phyloP scores from a whole-genome alignment of 2,329 filamentous ascomycete genomes.

The Endoconidiophora laricicola region DNA sequence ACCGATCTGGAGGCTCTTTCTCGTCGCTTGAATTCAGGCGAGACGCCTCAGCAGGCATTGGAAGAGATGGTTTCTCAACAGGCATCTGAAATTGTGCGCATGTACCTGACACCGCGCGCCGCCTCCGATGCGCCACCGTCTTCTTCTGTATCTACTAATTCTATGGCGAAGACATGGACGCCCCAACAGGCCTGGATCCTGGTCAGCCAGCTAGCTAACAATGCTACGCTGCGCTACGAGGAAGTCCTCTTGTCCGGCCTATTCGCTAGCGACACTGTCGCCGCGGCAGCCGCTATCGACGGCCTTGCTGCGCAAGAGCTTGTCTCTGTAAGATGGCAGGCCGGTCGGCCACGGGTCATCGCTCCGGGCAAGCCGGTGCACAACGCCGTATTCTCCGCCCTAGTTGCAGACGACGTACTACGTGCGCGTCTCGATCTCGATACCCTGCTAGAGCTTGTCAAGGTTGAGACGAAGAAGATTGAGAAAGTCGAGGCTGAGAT shows the following conservation, averaged over 20 bases:
- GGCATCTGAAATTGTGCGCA: slow-evolving; percentile 79
- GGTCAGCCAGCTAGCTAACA: slow-evolving; percentile 58
- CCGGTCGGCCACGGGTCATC: slow-evolving; percentile 64
- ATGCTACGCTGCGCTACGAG: slow-evolving; percentile 62
- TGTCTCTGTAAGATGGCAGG: slow-evolving; percentile 54
- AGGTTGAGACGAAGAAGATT: slow-evolving; percentile 56
- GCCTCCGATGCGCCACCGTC: slow-evolving; percentile 15
- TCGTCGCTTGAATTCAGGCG: slow-evolving; percentile 74
- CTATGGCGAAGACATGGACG: slow-evolving; percentile 42
- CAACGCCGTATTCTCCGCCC: slow-evolving; percentile 58
- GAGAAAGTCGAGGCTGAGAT: slow-evolving; percentile 69
- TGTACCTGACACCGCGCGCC: slow-evolving; percentile 49
- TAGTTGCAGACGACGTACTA: slow-evolving; percentile 57
- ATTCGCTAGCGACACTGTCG: slow-evolving; percentile 40
- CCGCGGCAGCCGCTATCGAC: slow-evolving; percentile 44
- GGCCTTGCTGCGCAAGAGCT: slow-evolving; percentile 73
- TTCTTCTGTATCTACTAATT: not conserved
- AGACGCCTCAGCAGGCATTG: slow-evolving; percentile 65
- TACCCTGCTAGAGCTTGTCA: slow-evolving; percentile 50
- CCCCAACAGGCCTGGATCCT: slow-evolving; percentile 81
- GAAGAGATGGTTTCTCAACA: slow-evolving; percentile 78
- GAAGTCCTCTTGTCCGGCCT: slow-evolving; percentile 63
- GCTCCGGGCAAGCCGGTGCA: slow-evolving; percentile 75
- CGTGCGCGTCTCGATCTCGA: slow-evolving; percentile 56
- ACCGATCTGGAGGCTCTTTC: slow-evolving; percentile 90